Conservation (phyloP, 23 red algal genomes). For the Gracilaria caudata region DNA sequence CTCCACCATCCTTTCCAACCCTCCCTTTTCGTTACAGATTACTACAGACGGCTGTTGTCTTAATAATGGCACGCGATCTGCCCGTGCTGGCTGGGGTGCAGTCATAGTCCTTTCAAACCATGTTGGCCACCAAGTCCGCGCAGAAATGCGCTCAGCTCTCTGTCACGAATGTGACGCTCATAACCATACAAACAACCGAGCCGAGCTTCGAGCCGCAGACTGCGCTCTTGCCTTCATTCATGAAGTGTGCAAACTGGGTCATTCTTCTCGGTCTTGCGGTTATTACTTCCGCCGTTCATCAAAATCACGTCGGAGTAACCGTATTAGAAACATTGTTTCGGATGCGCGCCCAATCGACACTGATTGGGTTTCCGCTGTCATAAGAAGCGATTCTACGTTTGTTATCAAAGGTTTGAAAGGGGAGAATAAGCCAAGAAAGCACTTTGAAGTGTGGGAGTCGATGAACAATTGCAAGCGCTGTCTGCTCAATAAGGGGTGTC, state of each 20-base stretch:
- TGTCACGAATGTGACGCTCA: background rate
- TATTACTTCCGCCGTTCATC: background rate
- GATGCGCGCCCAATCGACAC: background rate
- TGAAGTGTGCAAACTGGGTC: background rate
- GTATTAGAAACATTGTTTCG: background rate
- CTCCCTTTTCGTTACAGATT: background rate
- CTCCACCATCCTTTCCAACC: background rate
- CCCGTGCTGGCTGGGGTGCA: slow-evolving; percentile 23
- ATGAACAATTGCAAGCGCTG: slow-evolving; percentile 2
- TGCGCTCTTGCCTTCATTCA: slow-evolving; percentile 19
- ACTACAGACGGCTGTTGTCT: slow-evolving; percentile 14
- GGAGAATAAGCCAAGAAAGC: slow-evolving; percentile 2
- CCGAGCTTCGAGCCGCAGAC: slow-evolving; percentile 7
- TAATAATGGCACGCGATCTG: background rate
- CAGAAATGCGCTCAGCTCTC: background rate
- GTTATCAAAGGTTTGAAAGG: slow-evolving; percentile 5
- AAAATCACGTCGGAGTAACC: background rate
- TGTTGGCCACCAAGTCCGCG: background rate
- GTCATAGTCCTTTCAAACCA: slow-evolving; percentile 3
- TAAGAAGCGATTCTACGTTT: slow-evolving; percentile 7
- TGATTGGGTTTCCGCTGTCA: slow-evolving; percentile 8
- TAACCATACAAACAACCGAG: slow-evolving; percentile 19
- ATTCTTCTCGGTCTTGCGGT: background rate
- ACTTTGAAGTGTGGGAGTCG: background rate
- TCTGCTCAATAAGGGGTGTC: background rate